Conservation (phyloP, 192 early-diverging fungal species). For the Linnemannia exigua region DNA sequence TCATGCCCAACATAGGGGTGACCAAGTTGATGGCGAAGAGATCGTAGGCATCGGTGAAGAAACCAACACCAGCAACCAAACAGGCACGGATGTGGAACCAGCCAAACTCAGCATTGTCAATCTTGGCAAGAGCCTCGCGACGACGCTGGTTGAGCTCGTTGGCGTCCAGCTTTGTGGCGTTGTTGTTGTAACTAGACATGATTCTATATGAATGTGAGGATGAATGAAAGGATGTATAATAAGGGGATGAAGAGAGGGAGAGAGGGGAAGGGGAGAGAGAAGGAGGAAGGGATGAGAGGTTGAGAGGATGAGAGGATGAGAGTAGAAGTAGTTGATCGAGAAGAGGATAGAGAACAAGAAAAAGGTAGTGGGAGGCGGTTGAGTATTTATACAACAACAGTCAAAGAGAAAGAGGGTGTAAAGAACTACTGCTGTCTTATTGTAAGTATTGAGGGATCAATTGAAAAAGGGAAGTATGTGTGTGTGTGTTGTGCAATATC, state of each 20-base stretch:
- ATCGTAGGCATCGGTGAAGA: constrained; percentile 97
- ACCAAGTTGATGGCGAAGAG: constrained; percentile 94
- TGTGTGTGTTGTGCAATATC: neutral
- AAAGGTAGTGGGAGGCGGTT: neutral
- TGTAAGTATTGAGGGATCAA: neutral
- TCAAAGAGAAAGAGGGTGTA: neutral
- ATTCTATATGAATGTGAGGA: neutral
- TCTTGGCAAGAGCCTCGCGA: constrained; percentile 58
- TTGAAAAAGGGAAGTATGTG: neutral
- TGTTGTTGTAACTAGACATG: constrained; percentile 58
- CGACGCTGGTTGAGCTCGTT: constrained; percentile 53
- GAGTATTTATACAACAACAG: constrained; percentile 13
- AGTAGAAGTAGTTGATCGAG: constrained; percentile 15
- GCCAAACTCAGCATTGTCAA: constrained; percentile 82
- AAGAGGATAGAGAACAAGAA: neutral
- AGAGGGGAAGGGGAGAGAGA: neutral
- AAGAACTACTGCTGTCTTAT: neutral
- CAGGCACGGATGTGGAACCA: constrained; percentile 82
- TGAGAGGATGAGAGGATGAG: too few relatives aligned
- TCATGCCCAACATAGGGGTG: constrained; percentile 87
- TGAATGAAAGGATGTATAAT: neutral
- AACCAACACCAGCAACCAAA: constrained; percentile 79
- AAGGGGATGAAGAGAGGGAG: neutral
- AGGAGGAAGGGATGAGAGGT: neutral
- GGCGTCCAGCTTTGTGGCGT: constrained; percentile 60